Evolutionary conservation across 73 alveolate genomes (phyloP), one percentile per base, ranked within the genome.

Genomic region (Paraurostyla sp.): DNA sequence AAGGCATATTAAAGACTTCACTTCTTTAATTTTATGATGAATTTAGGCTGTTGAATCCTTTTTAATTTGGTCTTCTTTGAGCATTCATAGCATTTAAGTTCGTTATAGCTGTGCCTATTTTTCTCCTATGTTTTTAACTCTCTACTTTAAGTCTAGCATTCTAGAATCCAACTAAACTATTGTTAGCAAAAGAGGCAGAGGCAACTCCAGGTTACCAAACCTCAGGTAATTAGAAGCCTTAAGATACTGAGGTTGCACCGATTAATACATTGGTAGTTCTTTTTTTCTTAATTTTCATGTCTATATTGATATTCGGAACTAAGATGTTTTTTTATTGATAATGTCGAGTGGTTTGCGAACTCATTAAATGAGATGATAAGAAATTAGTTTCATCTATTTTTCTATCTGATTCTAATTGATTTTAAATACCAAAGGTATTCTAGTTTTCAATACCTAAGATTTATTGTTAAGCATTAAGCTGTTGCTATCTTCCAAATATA

Each of bases 1-100:
- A 50, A 48, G 87, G 87, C 60, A 75, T 36, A 25, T 69, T 33
- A 60, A 60, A 60, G 7, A 50, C 3, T 60, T 60, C 78, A 60
- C 32, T 60, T 60, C 78, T 9, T 2, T 16, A 20, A 60, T 60
- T 60, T 32, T 60, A 27, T 27, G 78, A 45, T 29, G 52, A 30
- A 9, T 60, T 30, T 9, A 60, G 50, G 22, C n/a, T 11, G 32
- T 27, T 60, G 13, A 60, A 16, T 27, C 78, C 32, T 3, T 29
- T 6, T 60, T 29, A 29, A 29, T 60, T 60, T 3, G 78, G 9
- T 60, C 22, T 60, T 27, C 45, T 4, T n/a, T n/a, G n/a, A n/a
- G n/a, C n/a, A n/a, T n/a, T n/a, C n/a, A n/a, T n/a, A n/a, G n/a
- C n/a, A n/a, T n/a, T n/a, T n/a, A n/a, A n/a, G n/a, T n/a, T n/a